phyloP scores from a whole-genome alignment of 139 green algal species.

The Chlorella sp. region DNA sequence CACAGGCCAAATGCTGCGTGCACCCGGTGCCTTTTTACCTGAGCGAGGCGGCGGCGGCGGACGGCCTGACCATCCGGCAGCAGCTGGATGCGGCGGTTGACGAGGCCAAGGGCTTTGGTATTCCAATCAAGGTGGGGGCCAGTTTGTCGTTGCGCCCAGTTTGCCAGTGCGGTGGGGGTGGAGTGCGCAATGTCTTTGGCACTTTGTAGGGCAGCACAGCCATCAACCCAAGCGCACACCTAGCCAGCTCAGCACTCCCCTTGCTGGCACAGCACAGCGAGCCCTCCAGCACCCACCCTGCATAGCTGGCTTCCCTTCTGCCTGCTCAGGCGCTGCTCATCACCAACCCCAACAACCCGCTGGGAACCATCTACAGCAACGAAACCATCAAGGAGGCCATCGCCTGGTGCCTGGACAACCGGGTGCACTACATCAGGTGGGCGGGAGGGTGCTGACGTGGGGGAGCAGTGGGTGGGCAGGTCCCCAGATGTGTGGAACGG shows the following conservation, averaged over 20 bases:
- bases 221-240: too few relatives aligned
- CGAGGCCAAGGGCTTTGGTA: slow-evolving; percentile 21
- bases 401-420: slow-evolving; percentile 61
- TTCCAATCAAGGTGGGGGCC: slow-evolving; percentile 26
- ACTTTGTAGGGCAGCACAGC: too few relatives aligned
- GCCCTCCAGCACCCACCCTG: too few relatives aligned
- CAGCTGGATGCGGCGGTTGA: slow-evolving; percentile 56
- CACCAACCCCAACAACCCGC: slow-evolving; percentile 79
- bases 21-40: slow-evolving; percentile 61
- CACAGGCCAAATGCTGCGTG: slow-evolving; percentile 43
- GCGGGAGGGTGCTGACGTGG: too few relatives aligned
- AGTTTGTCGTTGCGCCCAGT: too few relatives aligned
- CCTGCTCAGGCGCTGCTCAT: slow-evolving; percentile 58
- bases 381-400: slow-evolving; percentile 57
- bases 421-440: slow-evolving; percentile 74
- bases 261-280: too few relatives aligned
- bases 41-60: slow-evolving; percentile 4
- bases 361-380: slow-evolving; percentile 60
- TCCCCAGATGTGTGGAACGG: too few relatives aligned
- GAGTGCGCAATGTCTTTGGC: too few relatives aligned
- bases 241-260: too few relatives aligned
- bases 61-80: slow-evolving; percentile 7
- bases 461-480: too few relatives aligned
- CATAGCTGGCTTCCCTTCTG: too few relatives aligned
- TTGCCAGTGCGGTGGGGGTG: too few relatives aligned